These are phyloP conservation scores for Starmera caribaea DNA, from an alignment of 805 yeast species.

Conservation along the genomic window DNA sequence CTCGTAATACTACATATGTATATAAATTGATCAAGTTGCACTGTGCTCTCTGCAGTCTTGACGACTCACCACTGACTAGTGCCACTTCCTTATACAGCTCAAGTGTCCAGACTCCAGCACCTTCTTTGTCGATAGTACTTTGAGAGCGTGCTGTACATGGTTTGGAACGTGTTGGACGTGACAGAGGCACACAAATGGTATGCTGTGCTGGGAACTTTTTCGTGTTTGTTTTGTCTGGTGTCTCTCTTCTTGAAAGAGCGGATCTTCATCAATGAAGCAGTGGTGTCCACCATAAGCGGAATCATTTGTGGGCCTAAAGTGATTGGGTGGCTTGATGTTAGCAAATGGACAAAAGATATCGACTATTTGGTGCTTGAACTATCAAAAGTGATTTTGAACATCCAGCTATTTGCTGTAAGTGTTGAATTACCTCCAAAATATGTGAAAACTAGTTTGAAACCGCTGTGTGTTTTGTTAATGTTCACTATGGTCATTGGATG, in stretches of 20 bases:
- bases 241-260: conserved; percentile 52
- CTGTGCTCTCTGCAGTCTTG: no score
- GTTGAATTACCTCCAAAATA: conserved; percentile 66
- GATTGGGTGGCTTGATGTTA: conserved; percentile 47
- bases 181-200: conserved; percentile 30
- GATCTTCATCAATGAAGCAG: conserved; percentile 55
- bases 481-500: conserved; percentile 70
- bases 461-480: conserved; percentile 46
- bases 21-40: no score
- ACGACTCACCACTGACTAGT: no score
- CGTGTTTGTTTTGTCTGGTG: conserved; percentile 45
- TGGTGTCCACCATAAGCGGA: conserved; percentile 57
- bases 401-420: conserved; percentile 65
- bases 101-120: no score
- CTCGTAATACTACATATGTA: no score
- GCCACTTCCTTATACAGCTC: no score
- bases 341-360: conserved; percentile 42
- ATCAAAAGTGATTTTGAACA: conserved; percentile 53
- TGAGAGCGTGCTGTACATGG: neutral
- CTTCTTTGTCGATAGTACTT: no score
- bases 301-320: conserved; percentile 52
- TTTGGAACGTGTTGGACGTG: neutral
- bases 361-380: conserved; percentile 47
- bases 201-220: conserved; percentile 54
- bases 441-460: conserved; percentile 47